These are phyloP conservation scores for Geranium incanum DNA, from an alignment of 441 rosid genomes.

Conservation along the genomic window DNA sequence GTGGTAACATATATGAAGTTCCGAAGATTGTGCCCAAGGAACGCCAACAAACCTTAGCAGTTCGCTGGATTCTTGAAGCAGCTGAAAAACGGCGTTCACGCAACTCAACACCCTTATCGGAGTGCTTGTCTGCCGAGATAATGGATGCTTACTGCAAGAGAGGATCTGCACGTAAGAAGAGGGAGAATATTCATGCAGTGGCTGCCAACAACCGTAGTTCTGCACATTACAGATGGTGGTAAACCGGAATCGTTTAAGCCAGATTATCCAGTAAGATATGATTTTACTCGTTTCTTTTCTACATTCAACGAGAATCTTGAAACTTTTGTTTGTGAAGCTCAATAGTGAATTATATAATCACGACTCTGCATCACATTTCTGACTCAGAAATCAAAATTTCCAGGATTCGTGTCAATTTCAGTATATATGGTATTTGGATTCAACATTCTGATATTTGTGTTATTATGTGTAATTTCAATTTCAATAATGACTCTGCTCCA, in stretches of 20 bases:
- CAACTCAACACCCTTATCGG: not conserved
- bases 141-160: not conserved
- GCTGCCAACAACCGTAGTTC: not conserved
- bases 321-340: not conserved
- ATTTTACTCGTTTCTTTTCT: not conserved
- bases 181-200: conserved; percentile 9
- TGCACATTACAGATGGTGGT: not conserved
- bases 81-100: not conserved
- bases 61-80: conserved; percentile 11
- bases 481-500: no score
- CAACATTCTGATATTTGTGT: no score
- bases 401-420: no score
- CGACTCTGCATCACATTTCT: not conserved
- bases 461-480: no score
- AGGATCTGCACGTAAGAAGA: conserved; percentile 11
- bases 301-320: not conserved
- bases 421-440: no score
- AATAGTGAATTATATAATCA: not conserved
- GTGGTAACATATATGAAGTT: conserved; percentile 14
- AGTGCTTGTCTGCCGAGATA: conserved; percentile 6
- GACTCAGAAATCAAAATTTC: no score
- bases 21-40: conserved; percentile 14
- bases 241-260: not conserved
- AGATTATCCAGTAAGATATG: not conserved
- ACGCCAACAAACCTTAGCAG: conserved; percentile 17